These are phyloP conservation scores for Myriangium duriaei DNA, from an alignment of 2,329 filamentous ascomycete genomes.

Conservation along the genomic window DNA sequence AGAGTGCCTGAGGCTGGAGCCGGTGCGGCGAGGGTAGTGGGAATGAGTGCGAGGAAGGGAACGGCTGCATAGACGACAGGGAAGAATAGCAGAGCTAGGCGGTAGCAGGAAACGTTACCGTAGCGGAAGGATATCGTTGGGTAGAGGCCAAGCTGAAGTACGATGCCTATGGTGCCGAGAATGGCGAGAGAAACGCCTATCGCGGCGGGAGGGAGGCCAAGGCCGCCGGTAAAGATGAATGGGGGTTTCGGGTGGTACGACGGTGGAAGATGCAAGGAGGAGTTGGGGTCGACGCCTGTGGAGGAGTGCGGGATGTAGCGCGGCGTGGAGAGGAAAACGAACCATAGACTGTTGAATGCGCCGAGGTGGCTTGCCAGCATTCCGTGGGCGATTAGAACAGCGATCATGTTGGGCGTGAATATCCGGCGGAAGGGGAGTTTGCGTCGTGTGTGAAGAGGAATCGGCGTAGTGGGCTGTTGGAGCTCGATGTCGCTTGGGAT, in stretches of 20 bases:
- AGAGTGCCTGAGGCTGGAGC: constrained; percentile 26
- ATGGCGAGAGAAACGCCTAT: constrained; percentile 38
- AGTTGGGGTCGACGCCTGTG: constrained; percentile 18
- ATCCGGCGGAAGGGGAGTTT: constrained; percentile 35
- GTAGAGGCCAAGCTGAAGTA: constrained; percentile 34
- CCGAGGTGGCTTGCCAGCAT: constrained; percentile 36
- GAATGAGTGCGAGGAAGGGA: constrained; percentile 32
- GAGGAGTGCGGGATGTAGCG: constrained; percentile 10
- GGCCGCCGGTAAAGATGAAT: constrained; percentile 36
- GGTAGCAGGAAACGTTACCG: constrained; percentile 30
- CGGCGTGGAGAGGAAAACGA: constrained; percentile 36
- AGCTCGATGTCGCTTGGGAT: constrained; percentile 16
- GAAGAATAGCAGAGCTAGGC: constrained; percentile 31
- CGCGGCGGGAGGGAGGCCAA: constrained; percentile 33
- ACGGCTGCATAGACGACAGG: constrained; percentile 32
- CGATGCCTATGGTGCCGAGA: constrained; percentile 35
- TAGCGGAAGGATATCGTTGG: constrained; percentile 29
- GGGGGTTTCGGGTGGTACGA: constrained; percentile 27
- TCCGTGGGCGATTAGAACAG: constrained; percentile 32
- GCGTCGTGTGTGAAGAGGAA: constrained; percentile 15
- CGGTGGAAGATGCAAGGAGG: constrained; percentile 27
- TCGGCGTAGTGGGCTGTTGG: constrained; percentile 18
- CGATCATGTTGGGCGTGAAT: constrained; percentile 34
- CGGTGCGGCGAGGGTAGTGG: constrained; percentile 27
- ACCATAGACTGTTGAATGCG: constrained; percentile 38